Evolutionary conservation across 257 asterid genomes (phyloP).

Genomic region (Cordia subcordata): DNA sequence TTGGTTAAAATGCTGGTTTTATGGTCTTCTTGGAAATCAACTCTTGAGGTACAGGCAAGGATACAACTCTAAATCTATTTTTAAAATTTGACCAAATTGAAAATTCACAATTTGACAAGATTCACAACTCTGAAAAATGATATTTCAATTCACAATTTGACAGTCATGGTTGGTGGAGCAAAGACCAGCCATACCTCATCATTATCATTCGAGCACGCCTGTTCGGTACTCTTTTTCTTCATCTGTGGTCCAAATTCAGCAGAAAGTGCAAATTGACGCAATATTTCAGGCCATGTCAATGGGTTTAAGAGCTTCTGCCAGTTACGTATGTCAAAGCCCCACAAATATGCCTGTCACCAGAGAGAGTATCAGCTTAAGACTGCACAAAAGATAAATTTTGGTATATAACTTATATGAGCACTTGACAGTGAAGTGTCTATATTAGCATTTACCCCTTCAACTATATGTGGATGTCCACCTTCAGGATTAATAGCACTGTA

Average conservation of each 20-base stretch:
- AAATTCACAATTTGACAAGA: no score
- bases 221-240: conserved; percentile 66
- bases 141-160: no score
- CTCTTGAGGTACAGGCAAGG: no score
- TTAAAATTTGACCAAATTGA: no score
- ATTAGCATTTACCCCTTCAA: conserved; percentile 77
- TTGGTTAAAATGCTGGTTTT: no score
- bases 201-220: conserved; percentile 41
- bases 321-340: conserved; percentile 93
- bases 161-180: not conserved
- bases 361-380: conserved; percentile 2
- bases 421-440: not conserved
- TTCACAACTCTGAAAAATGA: no score
- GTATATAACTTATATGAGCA: not conserved
- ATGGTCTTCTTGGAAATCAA: no score
- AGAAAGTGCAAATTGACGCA: conserved; percentile 85
- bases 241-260: conserved; percentile 93
- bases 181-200: conserved; percentile 51
- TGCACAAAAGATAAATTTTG: not conserved
- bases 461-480: conserved; percentile 97
- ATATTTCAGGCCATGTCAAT: conserved; percentile 90
- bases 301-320: conserved; percentile 92
- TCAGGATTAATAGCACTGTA: conserved; percentile 91
- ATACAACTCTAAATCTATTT: no score
- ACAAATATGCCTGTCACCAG: conserved; percentile 65